A percentile compares a stretch with the other conserved stretches of the same genome.
These are phyloP conservation scores for Candolleomyces eurysporus DNA, from an alignment of 768 basidiomycete genomes.

Conservation along the genomic window DNA sequence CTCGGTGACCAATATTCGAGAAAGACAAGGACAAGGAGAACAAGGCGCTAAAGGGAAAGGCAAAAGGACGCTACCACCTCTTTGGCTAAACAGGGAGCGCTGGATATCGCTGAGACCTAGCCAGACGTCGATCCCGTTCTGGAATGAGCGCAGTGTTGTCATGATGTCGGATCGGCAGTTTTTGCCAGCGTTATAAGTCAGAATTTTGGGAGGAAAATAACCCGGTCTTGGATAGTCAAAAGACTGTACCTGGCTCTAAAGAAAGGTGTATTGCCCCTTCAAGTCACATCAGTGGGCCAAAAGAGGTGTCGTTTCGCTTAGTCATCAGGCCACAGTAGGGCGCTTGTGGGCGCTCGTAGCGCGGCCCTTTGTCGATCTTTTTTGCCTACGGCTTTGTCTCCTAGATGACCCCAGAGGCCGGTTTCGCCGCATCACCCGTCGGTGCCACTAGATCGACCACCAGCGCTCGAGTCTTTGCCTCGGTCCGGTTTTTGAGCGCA, in stretches of 20 bases:
- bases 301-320: neutral
- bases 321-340: neutral
- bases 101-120: slow-evolving; percentile 64
- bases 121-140: slow-evolving; percentile 75
- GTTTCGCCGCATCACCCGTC: too few species aligned
- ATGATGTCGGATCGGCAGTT: slow-evolving; percentile 25
- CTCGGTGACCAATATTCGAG: slow-evolving; percentile 9
- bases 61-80: slow-evolving; percentile 24
- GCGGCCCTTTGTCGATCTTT: too few species aligned
- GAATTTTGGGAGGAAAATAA: neutral
- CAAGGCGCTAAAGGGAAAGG: slow-evolving; percentile 41
- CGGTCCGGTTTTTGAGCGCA: too few species aligned
- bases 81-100: slow-evolving; percentile 13
- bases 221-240: neutral
- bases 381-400: too few species aligned
- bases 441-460: too few species aligned
- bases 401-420: too few species aligned
- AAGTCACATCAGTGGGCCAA: neutral
- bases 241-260: neutral
- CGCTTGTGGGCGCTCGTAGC: too few species aligned
- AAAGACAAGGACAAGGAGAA: slow-evolving; percentile 33
- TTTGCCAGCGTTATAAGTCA: neutral
- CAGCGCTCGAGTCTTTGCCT: too few species aligned
- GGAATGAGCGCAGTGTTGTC: slow-evolving; percentile 61
- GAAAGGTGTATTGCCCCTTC: neutral